Percentiles rank a stretch among this genome's conserved stretches.
Conservation (phyloP, 2,329 filamentous ascomycete genomes). For the Xylariomycetidae sp. region DNA sequence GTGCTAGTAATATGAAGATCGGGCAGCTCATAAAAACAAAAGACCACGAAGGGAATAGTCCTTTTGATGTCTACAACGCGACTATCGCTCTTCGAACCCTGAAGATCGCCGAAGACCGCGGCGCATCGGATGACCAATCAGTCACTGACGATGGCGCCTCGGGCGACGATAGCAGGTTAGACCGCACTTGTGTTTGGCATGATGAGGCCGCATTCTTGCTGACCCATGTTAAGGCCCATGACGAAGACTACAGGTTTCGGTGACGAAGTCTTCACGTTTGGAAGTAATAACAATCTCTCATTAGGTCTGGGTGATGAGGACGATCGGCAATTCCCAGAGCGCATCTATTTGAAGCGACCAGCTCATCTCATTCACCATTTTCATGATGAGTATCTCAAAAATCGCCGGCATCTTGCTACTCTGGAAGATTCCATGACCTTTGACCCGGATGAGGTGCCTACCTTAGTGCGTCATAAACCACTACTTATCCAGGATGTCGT, state of each 20-base stretch:
- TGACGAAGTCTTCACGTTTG: conserved; percentile 89
- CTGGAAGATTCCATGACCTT: conserved; percentile 27
- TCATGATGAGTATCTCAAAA: conserved; percentile 61
- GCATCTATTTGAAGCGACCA: conserved; percentile 70
- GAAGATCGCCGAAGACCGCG: conserved; percentile 29
- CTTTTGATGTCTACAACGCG: conserved; percentile 86
- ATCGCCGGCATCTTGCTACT: conserved; percentile 27
- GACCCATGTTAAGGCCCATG: conserved; percentile 19
- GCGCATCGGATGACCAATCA: conserved; percentile 44
- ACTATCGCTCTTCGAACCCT: conserved; percentile 78
- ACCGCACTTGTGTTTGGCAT: too few species aligned
- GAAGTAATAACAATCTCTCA: conserved; percentile 92
- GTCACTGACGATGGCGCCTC: conserved; percentile 49
- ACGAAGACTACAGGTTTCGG: conserved; percentile 39
- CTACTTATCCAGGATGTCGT: conserved; percentile 75
- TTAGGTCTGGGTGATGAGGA: conserved; percentile 94
- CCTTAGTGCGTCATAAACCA: conserved; percentile 65
- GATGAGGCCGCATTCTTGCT: too few species aligned
- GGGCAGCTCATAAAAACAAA: conserved; percentile 88
- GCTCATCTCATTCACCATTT: conserved; percentile 72
- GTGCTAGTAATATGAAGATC: conserved; percentile 54
- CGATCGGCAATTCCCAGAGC: conserved; percentile 89
- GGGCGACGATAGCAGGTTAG: conserved; percentile 19
- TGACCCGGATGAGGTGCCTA: conserved; percentile 57
- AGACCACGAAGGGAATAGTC: conserved; percentile 89